Conservation (phyloP, 441 rosid species). For the Rhodomyrtus psidioides region DNA sequence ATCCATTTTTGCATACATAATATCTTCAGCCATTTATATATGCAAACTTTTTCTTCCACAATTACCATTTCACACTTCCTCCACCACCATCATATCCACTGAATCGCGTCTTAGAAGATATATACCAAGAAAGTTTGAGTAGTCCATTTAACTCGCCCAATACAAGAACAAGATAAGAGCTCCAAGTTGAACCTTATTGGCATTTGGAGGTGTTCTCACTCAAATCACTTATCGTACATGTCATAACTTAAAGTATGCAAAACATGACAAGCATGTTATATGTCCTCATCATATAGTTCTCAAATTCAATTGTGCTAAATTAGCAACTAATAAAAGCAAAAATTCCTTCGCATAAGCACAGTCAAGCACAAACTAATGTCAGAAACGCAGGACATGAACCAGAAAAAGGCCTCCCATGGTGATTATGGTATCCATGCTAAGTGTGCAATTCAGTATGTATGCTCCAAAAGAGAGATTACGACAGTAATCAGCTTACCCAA, state of each 20-base stretch:
- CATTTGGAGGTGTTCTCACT: neutral
- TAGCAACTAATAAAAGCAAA: neutral
- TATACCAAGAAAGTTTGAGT: neutral
- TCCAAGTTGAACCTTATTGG: neutral
- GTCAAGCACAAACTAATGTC: neutral
- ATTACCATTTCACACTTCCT: neutral
- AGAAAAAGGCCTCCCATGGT: neutral
- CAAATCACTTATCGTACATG: neutral
- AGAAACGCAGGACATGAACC: neutral
- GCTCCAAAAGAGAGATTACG: neutral
- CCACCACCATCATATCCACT: neutral
- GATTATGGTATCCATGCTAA: neutral
- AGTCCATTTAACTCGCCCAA: neutral
- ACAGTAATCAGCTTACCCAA: constrained; percentile 57
- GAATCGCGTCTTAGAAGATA: neutral
- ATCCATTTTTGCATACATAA: neutral
- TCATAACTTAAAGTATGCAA: neutral
- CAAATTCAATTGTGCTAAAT: neutral
- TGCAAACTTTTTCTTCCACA: neutral
- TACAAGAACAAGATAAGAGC: neutral
- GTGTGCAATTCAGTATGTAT: neutral
- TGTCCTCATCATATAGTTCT: neutral
- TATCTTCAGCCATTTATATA: neutral
- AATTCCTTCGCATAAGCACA: neutral
- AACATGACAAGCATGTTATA: neutral